Evolutionary conservation across 306 rosid genomes (phyloP), one percentile per base, ranked within the genome.

Genomic region (Acacia crassicarpa): DNA sequence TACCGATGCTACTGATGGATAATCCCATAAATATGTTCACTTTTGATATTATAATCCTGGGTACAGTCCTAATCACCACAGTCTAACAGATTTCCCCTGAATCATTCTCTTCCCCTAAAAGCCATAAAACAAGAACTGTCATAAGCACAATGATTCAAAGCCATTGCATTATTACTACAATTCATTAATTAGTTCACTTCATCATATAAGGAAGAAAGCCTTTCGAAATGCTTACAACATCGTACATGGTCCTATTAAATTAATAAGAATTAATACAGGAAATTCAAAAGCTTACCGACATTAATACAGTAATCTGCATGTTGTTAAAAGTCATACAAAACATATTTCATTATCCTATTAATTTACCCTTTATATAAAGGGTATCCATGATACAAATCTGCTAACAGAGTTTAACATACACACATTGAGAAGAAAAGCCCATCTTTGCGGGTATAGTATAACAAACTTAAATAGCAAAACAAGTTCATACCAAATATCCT

Each of bases 21-120:
- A 43, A 41, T 14, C 63, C 63, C 63, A 20, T 56, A n/a, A 56
- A 9, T 12, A 56, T 56, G 63, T 9, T n/a, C 25, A 22, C 9
- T 56, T n/a, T 56, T 56, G 27, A 56, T 14, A 56, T 56, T 9
- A 27, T 8, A 56, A 22, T 56, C 30, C 30, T 2, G 27, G 12
- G 27, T 9, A 8, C 30, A n/a, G 30, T 56, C 14, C 27, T 56
- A 9, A 22, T 20, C 63, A n/a, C 63, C 65, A 6, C 27, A 58
- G 27, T 58, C 8, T 92, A 75, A 93, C 97, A 35, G 89, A 86
- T 81, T 92, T 92, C 40, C 96, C 97, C 75, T 89, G 81, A n/a
- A 93, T 83, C 90, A 93, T 78, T 30, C 91, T 82, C 76, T 83
- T 93, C 92, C 97, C 94, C 98, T 95, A 81, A 67, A 74, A 63